Base-by-base conservation (phyloP, 192 early-diverging fungal genomes). In the Bifiguratus adelaidae region DNA sequence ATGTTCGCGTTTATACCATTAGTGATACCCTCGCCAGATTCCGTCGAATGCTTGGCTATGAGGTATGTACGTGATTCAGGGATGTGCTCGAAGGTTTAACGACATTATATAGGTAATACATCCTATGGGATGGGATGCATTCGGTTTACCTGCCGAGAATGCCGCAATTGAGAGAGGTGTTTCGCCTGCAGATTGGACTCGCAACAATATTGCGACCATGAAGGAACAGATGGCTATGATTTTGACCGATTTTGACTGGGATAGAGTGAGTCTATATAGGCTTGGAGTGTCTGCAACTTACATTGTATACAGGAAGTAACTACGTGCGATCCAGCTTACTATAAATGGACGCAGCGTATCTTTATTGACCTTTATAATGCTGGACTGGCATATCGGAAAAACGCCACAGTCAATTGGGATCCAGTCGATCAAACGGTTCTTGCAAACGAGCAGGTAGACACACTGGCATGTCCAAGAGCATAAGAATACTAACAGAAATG, bases 121-220 rank as follows among this genome's bases (percentile, higher is more conserved):
- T 50, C 95, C 95, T 3, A 97, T 97, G 81, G 95, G 89, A 11
- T 97, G 92, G 91, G 95, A 97, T 57, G 82, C 91, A 5, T 97
- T 97, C 68, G 95, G 95, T 0, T 67, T 97, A n/a, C 95, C 95
- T 0, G 95, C 95, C 7, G 95, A 97, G 48, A 97, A 97, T 59
- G 95, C 95, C 1, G 92, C 95, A 1, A 89, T 91, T 28, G 84
- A 90, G 44, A 76, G 85, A 11, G 69, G 71, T 9, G 68, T 89
- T 44, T 76, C 78, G 23, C 92, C 94, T 2, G 62, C 58, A 20
- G 68, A 76, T 22, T 97, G 94, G 94, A 95, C 94, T 0, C 43
- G 59, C 4, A 50, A 63, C 12, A 97, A 97, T 55, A 97, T 97
- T 38, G 61, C 20, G 2, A 41, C 55, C 3, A 95, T 97, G 95